Conservation (phyloP, 352 stramenopile genomes). For the Hyaloperonospora brassicae region DNA sequence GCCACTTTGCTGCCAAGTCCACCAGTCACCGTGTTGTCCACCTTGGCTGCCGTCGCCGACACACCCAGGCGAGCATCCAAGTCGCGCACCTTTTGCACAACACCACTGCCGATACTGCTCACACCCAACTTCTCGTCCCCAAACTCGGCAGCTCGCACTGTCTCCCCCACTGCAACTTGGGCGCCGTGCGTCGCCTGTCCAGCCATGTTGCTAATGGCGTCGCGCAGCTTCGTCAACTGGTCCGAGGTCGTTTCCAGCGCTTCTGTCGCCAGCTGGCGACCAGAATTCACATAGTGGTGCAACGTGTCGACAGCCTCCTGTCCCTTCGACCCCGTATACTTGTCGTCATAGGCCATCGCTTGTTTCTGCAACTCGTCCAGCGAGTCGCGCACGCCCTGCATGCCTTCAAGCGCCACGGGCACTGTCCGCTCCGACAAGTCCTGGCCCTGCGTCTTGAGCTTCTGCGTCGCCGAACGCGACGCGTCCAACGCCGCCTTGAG, state of each 20-base stretch:
- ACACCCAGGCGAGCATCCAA: conserved; percentile 53
- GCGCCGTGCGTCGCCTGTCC: conserved; percentile 19
- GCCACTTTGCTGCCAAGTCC: conserved; percentile 52
- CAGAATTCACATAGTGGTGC: conserved; percentile 42
- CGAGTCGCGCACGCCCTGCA: conserved; percentile 58
- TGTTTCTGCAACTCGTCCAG: conserved; percentile 64
- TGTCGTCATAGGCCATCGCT: conserved; percentile 42
- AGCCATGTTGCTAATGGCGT: conserved; percentile 35
- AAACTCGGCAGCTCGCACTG: conserved; percentile 35
- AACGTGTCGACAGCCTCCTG: conserved; percentile 37
- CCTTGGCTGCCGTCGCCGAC: conserved; percentile 51
- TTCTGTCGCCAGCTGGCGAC: conserved; percentile 50
- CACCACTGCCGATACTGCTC: conserved; percentile 41
- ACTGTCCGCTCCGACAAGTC: conserved; percentile 38
- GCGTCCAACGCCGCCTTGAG: conserved; percentile 41
- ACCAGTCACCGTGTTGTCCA: conserved; percentile 70
- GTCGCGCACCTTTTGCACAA: conserved; percentile 38
- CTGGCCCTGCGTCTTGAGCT: conserved; percentile 31
- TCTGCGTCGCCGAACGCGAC: conserved; percentile 27
- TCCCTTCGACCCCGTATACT: conserved; percentile 39
- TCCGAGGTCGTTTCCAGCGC: conserved; percentile 50
- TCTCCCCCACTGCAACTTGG: conserved; percentile 36
- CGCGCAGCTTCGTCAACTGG: conserved; percentile 34
- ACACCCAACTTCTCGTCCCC: conserved; percentile 48
- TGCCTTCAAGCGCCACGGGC: conserved; percentile 35